phyloP scores from a whole-genome alignment of 2,329 filamentous ascomycete species.

The Botrytis paeoniae region DNA sequence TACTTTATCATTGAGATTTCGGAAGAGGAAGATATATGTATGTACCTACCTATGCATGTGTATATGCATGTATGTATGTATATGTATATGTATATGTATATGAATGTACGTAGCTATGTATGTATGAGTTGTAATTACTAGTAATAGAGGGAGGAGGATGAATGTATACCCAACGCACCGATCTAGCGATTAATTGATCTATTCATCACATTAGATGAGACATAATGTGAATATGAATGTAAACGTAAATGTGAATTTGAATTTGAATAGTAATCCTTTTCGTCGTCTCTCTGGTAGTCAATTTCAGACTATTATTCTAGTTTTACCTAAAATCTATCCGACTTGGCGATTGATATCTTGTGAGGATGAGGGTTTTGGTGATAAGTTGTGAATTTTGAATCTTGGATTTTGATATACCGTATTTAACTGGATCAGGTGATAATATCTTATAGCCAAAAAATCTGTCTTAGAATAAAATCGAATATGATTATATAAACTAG shows the following conservation, averaged over 20 bases:
- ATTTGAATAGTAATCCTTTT: background rate
- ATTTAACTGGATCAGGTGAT: too few relatives aligned
- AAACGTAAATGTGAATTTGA: too few relatives aligned
- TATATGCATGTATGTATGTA: background rate
- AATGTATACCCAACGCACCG: background rate
- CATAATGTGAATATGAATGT: background rate
- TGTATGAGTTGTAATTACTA: background rate
- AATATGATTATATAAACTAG: too few relatives aligned
- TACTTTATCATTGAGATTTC: background rate
- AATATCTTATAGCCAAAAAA: too few relatives aligned
- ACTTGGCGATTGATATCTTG: background rate
- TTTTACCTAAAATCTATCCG: background rate
- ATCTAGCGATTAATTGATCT: background rate
- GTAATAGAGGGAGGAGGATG: background rate
- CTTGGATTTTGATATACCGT: background rate
- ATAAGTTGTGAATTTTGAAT: background rate
- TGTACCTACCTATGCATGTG: background rate
- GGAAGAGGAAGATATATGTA: background rate
- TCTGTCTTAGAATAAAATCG: too few relatives aligned
- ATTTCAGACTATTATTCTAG: background rate
- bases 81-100: background rate
- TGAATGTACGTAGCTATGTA: background rate
- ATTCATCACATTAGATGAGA: background rate
- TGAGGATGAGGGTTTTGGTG: background rate
- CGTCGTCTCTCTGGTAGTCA: background rate